Evolutionary conservation across 2,329 filamentous ascomycete species (phyloP).

Genomic region (Diaporthe vaccinii): DNA sequence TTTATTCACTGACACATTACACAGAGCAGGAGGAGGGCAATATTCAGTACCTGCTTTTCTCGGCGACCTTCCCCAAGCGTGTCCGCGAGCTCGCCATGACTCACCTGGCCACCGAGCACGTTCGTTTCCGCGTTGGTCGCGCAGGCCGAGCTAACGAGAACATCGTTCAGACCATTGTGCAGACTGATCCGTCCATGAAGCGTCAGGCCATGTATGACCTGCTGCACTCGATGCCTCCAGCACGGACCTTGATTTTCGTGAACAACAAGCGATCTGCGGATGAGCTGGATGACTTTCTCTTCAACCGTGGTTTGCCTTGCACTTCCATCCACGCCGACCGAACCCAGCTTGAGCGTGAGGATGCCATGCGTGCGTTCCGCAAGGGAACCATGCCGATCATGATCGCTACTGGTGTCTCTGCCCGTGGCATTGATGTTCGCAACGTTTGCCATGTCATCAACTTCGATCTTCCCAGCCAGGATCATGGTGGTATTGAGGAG

Average conservation of each 20-base stretch:
- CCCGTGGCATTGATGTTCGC: constrained; percentile 89
- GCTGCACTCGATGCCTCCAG: constrained; percentile 76
- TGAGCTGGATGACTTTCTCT: constrained; percentile 88
- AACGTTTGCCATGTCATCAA: constrained; percentile 95
- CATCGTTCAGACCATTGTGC: constrained; percentile 83
- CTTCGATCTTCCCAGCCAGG: constrained; percentile 82
- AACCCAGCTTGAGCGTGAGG: constrained; percentile 91
- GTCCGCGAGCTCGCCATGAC: constrained; percentile 82
- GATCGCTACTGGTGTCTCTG: constrained; percentile 87
- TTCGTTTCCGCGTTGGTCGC: constrained; percentile 89
- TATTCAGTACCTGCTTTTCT: constrained; percentile 85
- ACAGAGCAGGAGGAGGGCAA: constrained; percentile 80
- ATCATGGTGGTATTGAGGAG: constrained; percentile 90
- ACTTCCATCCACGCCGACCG: constrained; percentile 92
- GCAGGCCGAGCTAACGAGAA: constrained; percentile 86
- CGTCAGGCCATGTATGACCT: constrained; percentile 79
- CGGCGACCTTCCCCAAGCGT: constrained; percentile 89
- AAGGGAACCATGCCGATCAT: constrained; percentile 81
- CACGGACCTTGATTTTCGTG: constrained; percentile 90
- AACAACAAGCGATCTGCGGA: constrained; percentile 86
- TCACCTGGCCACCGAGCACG: constrained; percentile 79
- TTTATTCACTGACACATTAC: constrained; percentile 47
- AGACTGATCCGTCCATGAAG: constrained; percentile 76
- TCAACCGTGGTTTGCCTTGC: constrained; percentile 81
- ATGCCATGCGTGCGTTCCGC: constrained; percentile 89